Evolutionary conservation across 2,329 filamentous ascomycete genomes (phyloP), one percentile per base, ranked within the genome.

Genomic region (Pyricularia sp.): DNA sequence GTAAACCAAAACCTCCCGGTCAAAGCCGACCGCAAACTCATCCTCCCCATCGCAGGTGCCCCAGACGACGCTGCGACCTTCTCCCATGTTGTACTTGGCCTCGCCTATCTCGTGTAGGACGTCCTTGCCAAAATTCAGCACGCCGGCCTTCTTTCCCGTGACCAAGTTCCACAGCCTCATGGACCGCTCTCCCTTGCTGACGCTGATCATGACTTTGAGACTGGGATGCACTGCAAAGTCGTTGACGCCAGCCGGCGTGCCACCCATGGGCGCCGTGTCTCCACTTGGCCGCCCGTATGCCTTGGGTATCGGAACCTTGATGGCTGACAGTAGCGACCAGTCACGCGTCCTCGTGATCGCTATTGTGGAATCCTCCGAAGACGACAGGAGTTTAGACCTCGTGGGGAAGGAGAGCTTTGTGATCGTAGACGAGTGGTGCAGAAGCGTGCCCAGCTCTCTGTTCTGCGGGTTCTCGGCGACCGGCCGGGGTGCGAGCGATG

Each of bases 131-230:
- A 97, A 97, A 73, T 90, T 94, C 70, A 99, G 78, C 64, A 96
- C 93, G 33, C 93, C 91, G 0, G 93, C 93, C 78, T 96, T 97
- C 78, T 93, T 96, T 19, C 93, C 94, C 2, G 93, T 97, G 69
- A 97, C 92, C 68, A 99, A 75, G 72, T 99, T 97, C 94, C 94
- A 99, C 68, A 97, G 76, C 68, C 94, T 82, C 90, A 99, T 96
- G 72, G 88, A 91, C 68, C 86, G 87, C 78, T 99, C 94, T 68
- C 92, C 92, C 71, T 88, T 91, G 69, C 91, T 89, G 9, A 97
- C 92, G 70, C 86, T 96, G 66, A 99, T 86, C 90, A 97, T 96
- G 63, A 99, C 80, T 78, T 97, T 97, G 84, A 96, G 91, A 74
- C 90, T 96, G 0, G 94, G 93, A 74, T 99, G 94, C 30, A 99